Evolutionary conservation across 1,284 basidiomycete species (phyloP).

Genomic region (Fomitopsis pinicola): DNA sequence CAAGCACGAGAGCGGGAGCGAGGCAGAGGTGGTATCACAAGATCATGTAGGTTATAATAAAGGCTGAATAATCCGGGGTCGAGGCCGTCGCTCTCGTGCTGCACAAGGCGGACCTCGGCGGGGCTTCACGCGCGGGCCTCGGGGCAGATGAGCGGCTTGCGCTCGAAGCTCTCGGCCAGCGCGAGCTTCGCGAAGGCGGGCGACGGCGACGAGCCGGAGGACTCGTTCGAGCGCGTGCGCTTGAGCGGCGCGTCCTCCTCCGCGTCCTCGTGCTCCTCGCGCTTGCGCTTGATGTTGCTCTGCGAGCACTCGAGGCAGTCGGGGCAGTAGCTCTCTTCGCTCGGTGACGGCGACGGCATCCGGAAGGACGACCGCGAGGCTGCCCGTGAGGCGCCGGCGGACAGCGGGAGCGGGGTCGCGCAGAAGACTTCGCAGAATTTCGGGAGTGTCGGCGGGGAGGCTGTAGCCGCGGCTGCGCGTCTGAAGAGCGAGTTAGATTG

Average conservation of each 20-base stretch:
- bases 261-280: slow-evolving; percentile 8
- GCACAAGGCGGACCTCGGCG: background rate
- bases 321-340: slow-evolving; percentile 27
- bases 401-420: slow-evolving; percentile 6
- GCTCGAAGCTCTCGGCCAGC: background rate
- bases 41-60: background rate
- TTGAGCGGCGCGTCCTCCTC: slow-evolving; percentile 15
- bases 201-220: background rate
- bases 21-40: background rate
- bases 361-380: slow-evolving; percentile 14
- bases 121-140: background rate
- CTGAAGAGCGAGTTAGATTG: slow-evolving; percentile 9
- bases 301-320: slow-evolving; percentile 26
- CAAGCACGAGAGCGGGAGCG: background rate
- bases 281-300: slow-evolving; percentile 18
- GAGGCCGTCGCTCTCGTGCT: background rate
- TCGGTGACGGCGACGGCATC: slow-evolving; percentile 20
- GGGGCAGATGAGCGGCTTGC: background rate
- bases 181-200: background rate
- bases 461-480: background rate
- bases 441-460: slow-evolving; percentile 7
- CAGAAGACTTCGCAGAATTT: slow-evolving; percentile 6
- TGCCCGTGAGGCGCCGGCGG: slow-evolving; percentile 11
- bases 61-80: background rate
- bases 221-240: slow-evolving; percentile 14